A percentile compares a stretch with the other conserved stretches of the same genome.
Evolutionary conservation across 148 eudicot genomes (phyloP).

Genomic region (Silene conica): DNA sequence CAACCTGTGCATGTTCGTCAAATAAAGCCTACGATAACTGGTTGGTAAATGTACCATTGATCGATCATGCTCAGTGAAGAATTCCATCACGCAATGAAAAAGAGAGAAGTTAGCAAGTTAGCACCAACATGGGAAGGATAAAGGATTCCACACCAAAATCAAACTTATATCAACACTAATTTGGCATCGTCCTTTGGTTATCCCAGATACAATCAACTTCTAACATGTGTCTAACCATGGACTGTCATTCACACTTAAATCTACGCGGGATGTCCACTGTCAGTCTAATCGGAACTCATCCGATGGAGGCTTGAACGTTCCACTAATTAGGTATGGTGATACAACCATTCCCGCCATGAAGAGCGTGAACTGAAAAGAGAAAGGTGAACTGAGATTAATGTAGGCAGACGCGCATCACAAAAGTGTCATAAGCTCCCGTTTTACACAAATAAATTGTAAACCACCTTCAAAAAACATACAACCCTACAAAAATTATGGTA

Average conservation of each 20-base stretch:
- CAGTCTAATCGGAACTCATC: conserved; percentile 61
- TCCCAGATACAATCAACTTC: neutral
- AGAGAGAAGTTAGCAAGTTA: neutral
- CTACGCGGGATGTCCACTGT: conserved; percentile 11
- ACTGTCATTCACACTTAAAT: conserved; percentile 15
- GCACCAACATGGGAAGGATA: conserved; percentile 19
- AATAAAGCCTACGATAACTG: too few species aligned
- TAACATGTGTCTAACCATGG: conserved; percentile 12
- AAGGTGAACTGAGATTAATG: neutral
- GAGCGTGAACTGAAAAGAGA: conserved; percentile 62
- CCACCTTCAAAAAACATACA: too few species aligned
- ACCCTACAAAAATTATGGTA: too few species aligned
- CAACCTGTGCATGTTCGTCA: too few species aligned
- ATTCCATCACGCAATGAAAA: neutral
- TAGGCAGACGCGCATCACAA: neutral
- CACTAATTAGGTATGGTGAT: conserved; percentile 51
- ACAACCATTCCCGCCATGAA: conserved; percentile 84
- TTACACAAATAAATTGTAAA: too few species aligned
- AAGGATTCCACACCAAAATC: conserved; percentile 17
- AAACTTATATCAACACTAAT: conserved; percentile 21
- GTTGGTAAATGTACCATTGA: neutral
- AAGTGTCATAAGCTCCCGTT: too few species aligned
- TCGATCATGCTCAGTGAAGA: too few species aligned
- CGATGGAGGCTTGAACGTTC: conserved; percentile 43
- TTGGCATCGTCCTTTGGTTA: neutral